Evolutionary conservation across 1,139 yeast species (phyloP), one percentile per base, ranked within the genome.

Genomic region (Kurtzmaniella natalensis): DNA sequence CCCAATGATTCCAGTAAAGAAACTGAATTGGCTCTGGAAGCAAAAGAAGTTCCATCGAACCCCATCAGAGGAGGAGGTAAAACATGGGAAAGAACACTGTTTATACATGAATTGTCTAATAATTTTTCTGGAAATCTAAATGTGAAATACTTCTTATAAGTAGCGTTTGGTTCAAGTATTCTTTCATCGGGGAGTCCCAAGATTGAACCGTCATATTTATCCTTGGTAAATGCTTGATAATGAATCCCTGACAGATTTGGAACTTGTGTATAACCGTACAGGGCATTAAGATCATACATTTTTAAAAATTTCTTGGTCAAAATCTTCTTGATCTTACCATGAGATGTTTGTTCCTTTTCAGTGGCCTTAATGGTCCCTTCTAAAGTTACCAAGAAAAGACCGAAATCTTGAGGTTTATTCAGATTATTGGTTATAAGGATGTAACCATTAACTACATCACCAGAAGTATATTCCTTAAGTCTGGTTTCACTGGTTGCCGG

Each of bases 61-160:
- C 88, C 88, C 52, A 77, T 59, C 17, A 83, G 69, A 9, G 88
- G 87, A 0, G 88, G 88, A 7, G 81, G 65, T 32, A 72, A 50
- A 26, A 73, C 62, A 51, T 81, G 88, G 1, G 73, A 60, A 23
- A 69, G 57, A 11, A 70, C 57, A 26, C 72, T 70, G 43, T 78
- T 76, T 17, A 70, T 62, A 49, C 88, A 81, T 2, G 69, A 57
- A 23, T 69, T 70, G 46, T 81, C 88, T 27, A 81, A 55, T 29
- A 79, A 55, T 37, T 65, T 69, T 25, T 62, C 60, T 0, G 88
- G 89, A 37, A 81, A 69, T 48, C 70, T 77, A 53, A 81, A 81
- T 18, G 76, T 70, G 52, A 81, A 80, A 45, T 68, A 73, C 50
- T 81, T 81, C 47, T 80, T 80, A 48, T 78, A 77, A 42, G 61